Evolutionary conservation across 2,329 filamentous ascomycete genomes (phyloP).

Genomic region (Neocucurbitaria cava): DNA sequence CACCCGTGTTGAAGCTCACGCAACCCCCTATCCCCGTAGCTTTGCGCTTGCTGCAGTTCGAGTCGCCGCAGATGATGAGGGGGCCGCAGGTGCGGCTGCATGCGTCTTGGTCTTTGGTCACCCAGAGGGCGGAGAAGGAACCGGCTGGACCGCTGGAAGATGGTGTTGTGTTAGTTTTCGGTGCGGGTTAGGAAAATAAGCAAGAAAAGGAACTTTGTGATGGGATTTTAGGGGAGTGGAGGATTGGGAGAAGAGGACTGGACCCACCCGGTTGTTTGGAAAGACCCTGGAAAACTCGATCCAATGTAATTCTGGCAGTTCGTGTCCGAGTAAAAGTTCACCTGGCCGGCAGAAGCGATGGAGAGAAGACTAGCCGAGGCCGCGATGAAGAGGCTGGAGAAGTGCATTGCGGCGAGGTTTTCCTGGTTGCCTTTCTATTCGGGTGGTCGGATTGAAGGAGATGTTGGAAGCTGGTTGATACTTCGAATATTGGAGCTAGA

Average conservation of each 20-base stretch:
- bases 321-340: constrained; percentile 27
- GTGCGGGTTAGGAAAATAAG: no score
- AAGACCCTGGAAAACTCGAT: constrained; percentile 8
- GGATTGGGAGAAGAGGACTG: background rate
- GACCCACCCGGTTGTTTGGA: constrained; percentile 14
- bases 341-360: constrained; percentile 18
- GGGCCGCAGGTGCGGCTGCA: constrained; percentile 23
- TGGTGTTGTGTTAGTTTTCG: background rate
- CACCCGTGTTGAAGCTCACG: constrained; percentile 21
- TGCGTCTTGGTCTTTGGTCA: constrained; percentile 13
- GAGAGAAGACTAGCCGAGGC: constrained; percentile 8
- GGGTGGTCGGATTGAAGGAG: background rate
- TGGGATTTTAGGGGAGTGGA: no score
- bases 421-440: background rate
- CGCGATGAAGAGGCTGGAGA: constrained; percentile 7
- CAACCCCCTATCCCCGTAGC: constrained; percentile 12
- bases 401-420: constrained; percentile 1
- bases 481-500: no score
- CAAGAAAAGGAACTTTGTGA: no score
- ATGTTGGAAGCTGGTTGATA: no score
- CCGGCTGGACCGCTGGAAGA: constrained; percentile 19
- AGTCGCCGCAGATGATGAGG: constrained; percentile 22
- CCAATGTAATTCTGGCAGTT: constrained; percentile 28
- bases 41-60: constrained; percentile 11
- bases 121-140: constrained; percentile 26